Evolutionary conservation across 2,329 filamentous ascomycete species (phyloP).

Genomic region (Alternaria viburni): DNA sequence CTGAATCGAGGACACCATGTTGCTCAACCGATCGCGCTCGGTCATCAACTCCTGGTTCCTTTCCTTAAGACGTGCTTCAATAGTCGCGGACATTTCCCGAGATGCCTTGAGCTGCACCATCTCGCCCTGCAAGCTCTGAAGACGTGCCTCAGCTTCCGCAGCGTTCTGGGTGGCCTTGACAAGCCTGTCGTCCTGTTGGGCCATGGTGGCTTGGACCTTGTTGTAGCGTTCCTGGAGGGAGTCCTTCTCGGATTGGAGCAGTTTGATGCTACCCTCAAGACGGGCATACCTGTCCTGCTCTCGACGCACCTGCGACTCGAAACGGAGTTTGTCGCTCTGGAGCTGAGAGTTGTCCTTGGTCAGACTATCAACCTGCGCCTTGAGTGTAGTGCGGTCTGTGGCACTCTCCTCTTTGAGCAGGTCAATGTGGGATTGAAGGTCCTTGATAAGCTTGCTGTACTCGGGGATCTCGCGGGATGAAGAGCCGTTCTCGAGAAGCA

Average conservation of each 20-base stretch:
- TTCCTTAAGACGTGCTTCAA: conserved; percentile 84
- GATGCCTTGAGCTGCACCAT: conserved; percentile 92
- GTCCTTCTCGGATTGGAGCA: conserved; percentile 82
- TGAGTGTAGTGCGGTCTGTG: conserved; percentile 80
- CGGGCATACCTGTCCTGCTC: conserved; percentile 87
- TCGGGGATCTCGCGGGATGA: conserved; percentile 66
- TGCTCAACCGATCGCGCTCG: conserved; percentile 84
- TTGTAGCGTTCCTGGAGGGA: conserved; percentile 86
- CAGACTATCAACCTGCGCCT: conserved; percentile 81
- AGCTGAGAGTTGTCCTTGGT: conserved; percentile 82
- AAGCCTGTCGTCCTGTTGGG: conserved; percentile 86
- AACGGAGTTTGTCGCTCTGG: conserved; percentile 80
- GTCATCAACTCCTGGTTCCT: conserved; percentile 86
- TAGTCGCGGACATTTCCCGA: conserved; percentile 92
- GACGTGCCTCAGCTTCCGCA: conserved; percentile 79
- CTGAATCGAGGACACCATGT: conserved; percentile 82
- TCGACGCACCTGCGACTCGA: conserved; percentile 80
- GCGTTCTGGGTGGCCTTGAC: conserved; percentile 94
- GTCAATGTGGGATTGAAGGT: conserved; percentile 89
- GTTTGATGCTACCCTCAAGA: conserved; percentile 83
- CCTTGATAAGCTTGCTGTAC: conserved; percentile 79
- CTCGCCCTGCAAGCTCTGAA: conserved; percentile 89
- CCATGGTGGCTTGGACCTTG: conserved; percentile 77
- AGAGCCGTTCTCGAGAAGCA: conserved; percentile 50
- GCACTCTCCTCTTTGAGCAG: conserved; percentile 84